These are phyloP conservation scores for Pyrus hybrid DNA, from an alignment of 331 rosid genomes.

Conservation along the genomic window DNA sequence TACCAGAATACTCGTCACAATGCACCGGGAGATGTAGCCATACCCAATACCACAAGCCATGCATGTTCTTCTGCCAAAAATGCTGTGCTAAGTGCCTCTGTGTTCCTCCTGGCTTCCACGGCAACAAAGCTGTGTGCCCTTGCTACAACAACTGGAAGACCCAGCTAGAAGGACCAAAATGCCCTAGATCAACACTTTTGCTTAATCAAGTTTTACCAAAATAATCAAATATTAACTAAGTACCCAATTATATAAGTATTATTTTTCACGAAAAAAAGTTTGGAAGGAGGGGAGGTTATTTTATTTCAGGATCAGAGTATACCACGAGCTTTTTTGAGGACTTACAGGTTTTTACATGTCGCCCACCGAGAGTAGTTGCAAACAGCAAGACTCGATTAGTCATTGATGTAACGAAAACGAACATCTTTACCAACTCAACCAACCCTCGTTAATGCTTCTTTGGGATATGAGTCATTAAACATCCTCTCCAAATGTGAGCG, in stretches of 20 bases:
- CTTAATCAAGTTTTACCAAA: background rate
- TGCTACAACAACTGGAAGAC: conserved; percentile 67
- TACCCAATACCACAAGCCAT: conserved; percentile 49
- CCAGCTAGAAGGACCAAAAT: conserved; percentile 58
- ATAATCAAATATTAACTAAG: background rate
- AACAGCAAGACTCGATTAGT: no score
- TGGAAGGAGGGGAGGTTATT: background rate
- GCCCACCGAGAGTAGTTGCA: no score
- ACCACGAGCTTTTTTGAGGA: background rate
- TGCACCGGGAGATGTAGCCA: conserved; percentile 49
- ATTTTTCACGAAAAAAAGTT: background rate
- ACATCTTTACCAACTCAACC: no score
- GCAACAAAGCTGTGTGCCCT: conserved; percentile 52
- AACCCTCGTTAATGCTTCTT: background rate
- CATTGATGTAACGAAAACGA: no score
- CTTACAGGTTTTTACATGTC: no score
- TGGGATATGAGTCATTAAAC: background rate
- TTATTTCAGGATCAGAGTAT: accelerated
- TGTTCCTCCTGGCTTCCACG: conserved; percentile 56
- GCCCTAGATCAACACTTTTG: conserved; percentile 25
- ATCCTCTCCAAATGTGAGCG: background rate
- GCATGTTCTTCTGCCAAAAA: conserved; percentile 55
- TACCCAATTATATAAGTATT: background rate
- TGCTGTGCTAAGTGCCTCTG: conserved; percentile 43
- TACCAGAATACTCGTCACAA: conserved; percentile 36